Percentiles rank a stretch among this genome's conserved stretches.
These are phyloP conservation scores for Candolleomyces aberdarensis DNA, from an alignment of 768 basidiomycete genomes.

Conservation along the genomic window DNA sequence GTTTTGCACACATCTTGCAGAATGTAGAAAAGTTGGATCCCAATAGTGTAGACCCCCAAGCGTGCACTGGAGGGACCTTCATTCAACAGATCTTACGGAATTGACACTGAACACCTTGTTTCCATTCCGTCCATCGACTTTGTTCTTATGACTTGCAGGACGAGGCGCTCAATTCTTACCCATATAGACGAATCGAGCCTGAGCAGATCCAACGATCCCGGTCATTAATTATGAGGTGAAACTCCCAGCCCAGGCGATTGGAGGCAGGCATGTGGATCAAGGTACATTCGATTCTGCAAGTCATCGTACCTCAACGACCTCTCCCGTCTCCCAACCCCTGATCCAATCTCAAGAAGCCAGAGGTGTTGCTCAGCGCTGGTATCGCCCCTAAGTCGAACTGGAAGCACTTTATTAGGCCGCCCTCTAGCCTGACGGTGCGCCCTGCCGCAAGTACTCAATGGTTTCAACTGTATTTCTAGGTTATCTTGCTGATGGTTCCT, in stretches of 20 bases:
- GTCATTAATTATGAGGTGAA: conserved; percentile 11
- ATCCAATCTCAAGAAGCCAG: conserved; percentile 28
- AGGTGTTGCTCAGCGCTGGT: conserved; percentile 25
- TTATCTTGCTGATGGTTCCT: not conserved
- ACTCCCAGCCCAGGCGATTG: conserved; percentile 18
- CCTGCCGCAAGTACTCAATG: conserved; percentile 15
- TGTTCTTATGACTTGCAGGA: conserved; percentile 19
- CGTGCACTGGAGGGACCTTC: conserved; percentile 23
- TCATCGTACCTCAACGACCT: not conserved
- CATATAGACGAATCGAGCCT: conserved; percentile 31
- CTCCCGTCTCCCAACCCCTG: not conserved
- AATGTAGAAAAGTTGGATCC: conserved; percentile 15
- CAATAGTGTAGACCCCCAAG: conserved; percentile 17
- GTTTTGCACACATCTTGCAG: not conserved
- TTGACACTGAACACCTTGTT: conserved; percentile 36
- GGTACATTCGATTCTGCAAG: conserved; percentile 19
- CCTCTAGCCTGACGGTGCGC: conserved; percentile 14
- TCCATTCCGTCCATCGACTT: conserved; percentile 31
- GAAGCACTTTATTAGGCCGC: conserved; percentile 20
- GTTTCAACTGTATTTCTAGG: not conserved
- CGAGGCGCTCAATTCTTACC: not conserved
- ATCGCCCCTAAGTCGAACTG: conserved; percentile 24
- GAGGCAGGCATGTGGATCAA: conserved; percentile 25
- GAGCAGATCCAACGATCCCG: conserved; percentile 32
- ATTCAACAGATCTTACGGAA: conserved; percentile 27